Conservation (phyloP, 176 grass and related monocot species). For the Stipa capillata region DNA sequence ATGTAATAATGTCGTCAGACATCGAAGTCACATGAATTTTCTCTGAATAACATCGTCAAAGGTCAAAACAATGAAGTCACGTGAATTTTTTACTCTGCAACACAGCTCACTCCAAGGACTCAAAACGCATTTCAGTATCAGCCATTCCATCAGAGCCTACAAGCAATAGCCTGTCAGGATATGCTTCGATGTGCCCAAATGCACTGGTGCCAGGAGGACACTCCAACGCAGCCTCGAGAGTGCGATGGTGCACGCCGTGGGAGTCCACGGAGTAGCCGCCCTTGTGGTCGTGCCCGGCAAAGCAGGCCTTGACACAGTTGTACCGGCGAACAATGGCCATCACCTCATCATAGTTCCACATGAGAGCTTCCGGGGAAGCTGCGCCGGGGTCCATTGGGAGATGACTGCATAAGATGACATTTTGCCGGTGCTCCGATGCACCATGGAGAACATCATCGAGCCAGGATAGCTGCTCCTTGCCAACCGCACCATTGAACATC, state of each 20-base stretch:
- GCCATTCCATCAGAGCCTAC: slow-evolving; percentile 71
- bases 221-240: slow-evolving; percentile 80
- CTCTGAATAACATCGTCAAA: background rate
- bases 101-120: background rate
- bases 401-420: slow-evolving; percentile 72
- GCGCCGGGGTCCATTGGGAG: slow-evolving; percentile 68
- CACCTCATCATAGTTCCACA: slow-evolving; percentile 96
- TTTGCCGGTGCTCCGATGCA: slow-evolving; percentile 32
- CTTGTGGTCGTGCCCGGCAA: slow-evolving; percentile 83
- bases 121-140: slow-evolving; percentile 64
- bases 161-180: slow-evolving; percentile 64
- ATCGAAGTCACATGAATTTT: background rate
- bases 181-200: slow-evolving; percentile 61
- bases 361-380: slow-evolving; percentile 45
- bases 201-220: slow-evolving; percentile 70
- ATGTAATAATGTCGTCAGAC: background rate
- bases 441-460: slow-evolving; percentile 48
- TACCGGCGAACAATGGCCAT: slow-evolving; percentile 62
- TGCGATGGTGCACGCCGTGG: slow-evolving; percentile 65
- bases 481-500: slow-evolving; percentile 80
- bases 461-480: slow-evolving; percentile 79
- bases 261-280: slow-evolving; percentile 64
- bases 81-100: background rate
- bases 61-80: background rate
- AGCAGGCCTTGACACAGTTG: slow-evolving; percentile 76